Evolutionary conservation across 164 flowering plant genomes (phyloP).

Genomic region (Piper longum): DNA sequence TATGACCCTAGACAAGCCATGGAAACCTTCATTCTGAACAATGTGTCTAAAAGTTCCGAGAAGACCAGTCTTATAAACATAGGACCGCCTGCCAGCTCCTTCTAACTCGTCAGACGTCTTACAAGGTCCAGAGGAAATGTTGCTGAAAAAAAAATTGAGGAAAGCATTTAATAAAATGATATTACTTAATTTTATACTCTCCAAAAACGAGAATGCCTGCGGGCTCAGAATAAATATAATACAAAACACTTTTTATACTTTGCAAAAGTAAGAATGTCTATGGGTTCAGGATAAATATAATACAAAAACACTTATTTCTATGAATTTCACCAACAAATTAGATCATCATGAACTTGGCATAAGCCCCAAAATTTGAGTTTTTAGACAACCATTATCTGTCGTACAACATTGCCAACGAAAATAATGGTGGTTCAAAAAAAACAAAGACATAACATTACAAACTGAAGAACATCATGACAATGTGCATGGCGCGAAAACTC

Average conservation of each 20-base stretch:
- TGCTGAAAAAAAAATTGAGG: conserved; percentile 22
- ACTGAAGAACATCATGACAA: no score
- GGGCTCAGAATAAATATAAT: neutral
- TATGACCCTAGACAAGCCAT: conserved; percentile 67
- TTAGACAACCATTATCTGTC: no score
- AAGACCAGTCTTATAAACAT: conserved; percentile 49
- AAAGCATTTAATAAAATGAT: neutral
- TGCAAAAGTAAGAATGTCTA: neutral
- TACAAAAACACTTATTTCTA: no score
- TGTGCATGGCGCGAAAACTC: no score
- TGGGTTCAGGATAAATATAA: neutral
- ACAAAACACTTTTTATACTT: no score
- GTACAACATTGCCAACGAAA: no score
- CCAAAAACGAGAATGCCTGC: neutral
- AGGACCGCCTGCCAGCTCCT: conserved; percentile 70
- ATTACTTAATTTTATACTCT: no score
- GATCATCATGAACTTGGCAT: no score
- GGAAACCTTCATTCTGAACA: conserved; percentile 44
- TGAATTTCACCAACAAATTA: no score
- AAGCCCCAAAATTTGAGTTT: no score
- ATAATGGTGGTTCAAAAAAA: no score
- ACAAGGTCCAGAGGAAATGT: conserved; percentile 82
- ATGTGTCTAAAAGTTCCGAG: conserved; percentile 60
- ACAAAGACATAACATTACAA: no score
- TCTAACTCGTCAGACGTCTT: conserved; percentile 74